A percentile compares a stretch with the other conserved stretches of the same genome.
Conservation (phyloP, 2,329 filamentous ascomycete species). For the Dactylella cylindrospora region DNA sequence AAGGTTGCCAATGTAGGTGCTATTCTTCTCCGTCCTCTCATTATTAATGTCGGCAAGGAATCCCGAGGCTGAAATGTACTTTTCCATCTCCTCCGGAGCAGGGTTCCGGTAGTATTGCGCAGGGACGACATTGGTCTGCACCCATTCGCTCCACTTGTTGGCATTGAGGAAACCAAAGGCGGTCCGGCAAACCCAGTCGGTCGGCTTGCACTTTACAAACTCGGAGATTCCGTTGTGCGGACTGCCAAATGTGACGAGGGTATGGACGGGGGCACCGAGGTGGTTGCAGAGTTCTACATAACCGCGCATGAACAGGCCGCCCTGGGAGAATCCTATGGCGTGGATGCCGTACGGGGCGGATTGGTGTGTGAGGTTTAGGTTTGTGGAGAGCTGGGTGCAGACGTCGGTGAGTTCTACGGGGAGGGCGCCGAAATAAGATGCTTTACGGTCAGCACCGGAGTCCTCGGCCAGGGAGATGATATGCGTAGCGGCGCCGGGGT, state of each 20-base stretch:
- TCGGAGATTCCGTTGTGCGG: constrained; percentile 90
- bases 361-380: constrained; percentile 19
- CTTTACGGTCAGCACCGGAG: constrained; percentile 68
- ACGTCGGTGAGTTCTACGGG: constrained; percentile 68
- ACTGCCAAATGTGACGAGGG: constrained; percentile 81
- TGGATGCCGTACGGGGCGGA: constrained; percentile 27
- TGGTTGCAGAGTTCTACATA: constrained; percentile 83
- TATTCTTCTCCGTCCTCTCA: constrained; percentile 74
- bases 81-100: constrained; percentile 62
- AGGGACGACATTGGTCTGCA: constrained; percentile 79
- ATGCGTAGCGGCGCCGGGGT: constrained; percentile 85
- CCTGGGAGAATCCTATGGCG: constrained; percentile 86
- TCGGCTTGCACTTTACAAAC: constrained; percentile 70
- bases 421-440: constrained; percentile 89
- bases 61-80: constrained; percentile 77
- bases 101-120: constrained; percentile 87
- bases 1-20: constrained; percentile 71
- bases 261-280: constrained; percentile 65
- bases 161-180: constrained; percentile 75
- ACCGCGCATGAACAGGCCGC: constrained; percentile 90
- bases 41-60: constrained; percentile 97
- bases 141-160: constrained; percentile 76
- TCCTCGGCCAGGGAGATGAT: constrained; percentile 71
- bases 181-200: constrained; percentile 77
- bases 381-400: constrained; percentile 21